Evolutionary conservation across 306 rosid species (phyloP).

Genomic region (Senna tora): DNA sequence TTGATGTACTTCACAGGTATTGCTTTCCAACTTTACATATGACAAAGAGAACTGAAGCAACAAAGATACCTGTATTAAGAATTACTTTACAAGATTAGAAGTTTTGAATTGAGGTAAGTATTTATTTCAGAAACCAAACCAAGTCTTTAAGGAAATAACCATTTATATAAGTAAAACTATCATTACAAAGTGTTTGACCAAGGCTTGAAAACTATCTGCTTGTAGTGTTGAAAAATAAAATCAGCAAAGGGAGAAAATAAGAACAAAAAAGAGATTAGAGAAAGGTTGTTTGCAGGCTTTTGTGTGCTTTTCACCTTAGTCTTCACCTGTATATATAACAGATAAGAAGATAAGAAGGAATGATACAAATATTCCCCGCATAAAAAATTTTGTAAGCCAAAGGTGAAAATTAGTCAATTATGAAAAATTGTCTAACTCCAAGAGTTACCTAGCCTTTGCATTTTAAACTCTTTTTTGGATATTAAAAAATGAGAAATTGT

Average conservation of each 20-base stretch:
- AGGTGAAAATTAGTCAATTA: not conserved
- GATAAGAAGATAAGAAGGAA: not conserved
- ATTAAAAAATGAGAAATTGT: slow-evolving; percentile 19
- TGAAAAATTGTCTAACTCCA: not conserved
- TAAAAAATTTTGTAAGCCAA: not conserved
- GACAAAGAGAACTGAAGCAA: slow-evolving; percentile 68
- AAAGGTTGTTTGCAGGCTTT: not conserved
- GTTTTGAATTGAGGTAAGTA: slow-evolving; percentile 21
- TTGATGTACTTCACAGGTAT: slow-evolving; percentile 42
- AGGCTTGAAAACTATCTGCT: not conserved
- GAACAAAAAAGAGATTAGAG: not conserved
- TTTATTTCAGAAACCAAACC: slow-evolving; percentile 25
- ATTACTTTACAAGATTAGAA: slow-evolving; percentile 35
- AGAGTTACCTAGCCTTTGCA: slow-evolving; percentile 3
- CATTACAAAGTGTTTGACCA: not conserved
- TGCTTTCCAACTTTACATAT: slow-evolving; percentile 43
- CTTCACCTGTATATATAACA: not conserved
- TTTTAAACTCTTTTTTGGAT: slow-evolving; percentile 8
- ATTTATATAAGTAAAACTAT: slow-evolving; percentile 7
- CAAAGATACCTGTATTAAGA: slow-evolving; percentile 66
- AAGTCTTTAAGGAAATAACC: slow-evolving; percentile 11
- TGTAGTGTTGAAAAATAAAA: not conserved
- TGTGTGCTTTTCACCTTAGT: not conserved
- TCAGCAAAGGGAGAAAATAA: not conserved
- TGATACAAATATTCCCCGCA: not conserved